Evolutionary conservation across 2,329 filamentous ascomycete genomes (phyloP), one percentile per base, ranked within the genome.

Genomic region (Cladosporium sp.): DNA sequence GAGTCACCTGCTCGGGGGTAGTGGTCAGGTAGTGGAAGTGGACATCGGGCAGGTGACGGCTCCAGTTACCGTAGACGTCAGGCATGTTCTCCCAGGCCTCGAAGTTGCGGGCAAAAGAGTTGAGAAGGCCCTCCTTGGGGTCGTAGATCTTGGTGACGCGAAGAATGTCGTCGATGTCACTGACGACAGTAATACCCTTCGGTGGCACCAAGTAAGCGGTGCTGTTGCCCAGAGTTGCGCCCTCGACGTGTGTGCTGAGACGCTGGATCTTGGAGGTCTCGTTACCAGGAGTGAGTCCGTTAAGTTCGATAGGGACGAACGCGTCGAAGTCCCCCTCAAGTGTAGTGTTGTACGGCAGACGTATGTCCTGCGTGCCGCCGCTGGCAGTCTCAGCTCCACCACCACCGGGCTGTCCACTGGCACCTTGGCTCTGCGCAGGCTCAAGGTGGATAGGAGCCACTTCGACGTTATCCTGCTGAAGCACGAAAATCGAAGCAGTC

Each of bases 11-110:
- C 77, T 93, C 91, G 0, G 91, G 91, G 0, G 90, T 92, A 0
- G 91, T 93, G 0, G 91, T 93, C 23, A 93, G 82, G 78, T 93
- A 93, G 78, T 93, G 90, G 80, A 93, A 93, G 75, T 93, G 91
- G 67, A 88, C 82, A 72, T 91, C 84, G 0, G 86, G 84, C 16
- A 91, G 81, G 25, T 82, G 85, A n/a, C 79, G 78, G 1, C 85
- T 88, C 90, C 90, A 93, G 73, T 92, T 91, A 69, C 88, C 86
- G 75, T 92, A 93, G 69, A 93, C 88, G 2, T 88, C 83, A 0
- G 90, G 90, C 91, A 93, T 93, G 77, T 93, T 89, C 82, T 89
- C 82, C 91, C 91, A 93, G 0, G 86, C 82, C 0, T 82, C 84
- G 74, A 91, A 93, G 0, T 88, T 82, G 4, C 86, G 84, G 0